Conservation (phyloP, 805 yeast genomes). For the Candida sanyiensis region DNA sequence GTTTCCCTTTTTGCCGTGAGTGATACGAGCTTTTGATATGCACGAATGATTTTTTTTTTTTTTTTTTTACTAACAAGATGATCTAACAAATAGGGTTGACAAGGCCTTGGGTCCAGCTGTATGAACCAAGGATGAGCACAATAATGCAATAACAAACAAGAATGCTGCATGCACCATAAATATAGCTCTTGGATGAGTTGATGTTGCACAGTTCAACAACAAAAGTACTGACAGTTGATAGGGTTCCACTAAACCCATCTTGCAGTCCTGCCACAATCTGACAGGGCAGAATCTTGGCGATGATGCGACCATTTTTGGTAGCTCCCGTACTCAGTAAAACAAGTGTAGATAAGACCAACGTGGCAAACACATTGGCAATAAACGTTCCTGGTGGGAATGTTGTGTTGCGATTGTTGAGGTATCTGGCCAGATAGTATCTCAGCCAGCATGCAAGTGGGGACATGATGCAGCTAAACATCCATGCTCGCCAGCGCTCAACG, state of each 20-base stretch:
- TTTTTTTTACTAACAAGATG: constrained; percentile 4
- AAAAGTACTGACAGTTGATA: constrained; percentile 76
- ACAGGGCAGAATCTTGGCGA: constrained; percentile 34
- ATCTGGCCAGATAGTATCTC: constrained; percentile 49
- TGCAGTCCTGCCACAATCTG: constrained; percentile 49
- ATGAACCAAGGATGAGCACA: constrained; percentile 63
- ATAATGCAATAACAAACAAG: constrained; percentile 41
- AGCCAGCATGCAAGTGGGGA: constrained; percentile 65
- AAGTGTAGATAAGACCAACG: constrained; percentile 38
- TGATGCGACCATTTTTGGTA: constrained; percentile 24
- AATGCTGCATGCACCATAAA: constrained; percentile 48
- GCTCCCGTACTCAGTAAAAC: constrained; percentile 42
- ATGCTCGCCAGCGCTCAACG: constrained; percentile 45
- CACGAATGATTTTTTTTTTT: constrained; percentile 7
- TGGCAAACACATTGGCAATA: constrained; percentile 42
- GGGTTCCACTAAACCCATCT: constrained; percentile 65
- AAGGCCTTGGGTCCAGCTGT: constrained; percentile 59
- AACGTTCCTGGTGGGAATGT: constrained; percentile 55
- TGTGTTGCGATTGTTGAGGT: constrained; percentile 36
- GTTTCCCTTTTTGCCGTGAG: background rate
- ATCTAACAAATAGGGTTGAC: constrained; percentile 18
- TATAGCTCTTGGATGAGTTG: constrained; percentile 33
- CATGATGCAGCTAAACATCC: constrained; percentile 64
- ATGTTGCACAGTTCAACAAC: constrained; percentile 54
- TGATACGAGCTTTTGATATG: no score